Conservation (phyloP, 1,284 basidiomycete genomes). For the Trichosporon sp. region DNA sequence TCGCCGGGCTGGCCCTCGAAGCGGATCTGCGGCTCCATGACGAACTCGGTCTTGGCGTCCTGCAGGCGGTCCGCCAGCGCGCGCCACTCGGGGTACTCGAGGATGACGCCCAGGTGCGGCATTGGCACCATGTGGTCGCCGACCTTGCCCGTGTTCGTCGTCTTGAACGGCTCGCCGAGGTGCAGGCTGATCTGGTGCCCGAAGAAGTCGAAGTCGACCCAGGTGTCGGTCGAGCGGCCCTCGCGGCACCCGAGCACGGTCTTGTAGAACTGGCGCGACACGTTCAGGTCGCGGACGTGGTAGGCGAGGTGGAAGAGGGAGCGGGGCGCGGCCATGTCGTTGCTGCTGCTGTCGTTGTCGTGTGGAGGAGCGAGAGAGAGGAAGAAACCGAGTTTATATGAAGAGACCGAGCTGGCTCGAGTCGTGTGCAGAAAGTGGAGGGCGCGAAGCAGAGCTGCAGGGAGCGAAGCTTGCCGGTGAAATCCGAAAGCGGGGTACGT, state of each 20-base stretch:
- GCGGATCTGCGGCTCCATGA: constrained; percentile 22
- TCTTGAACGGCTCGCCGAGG: constrained; percentile 21
- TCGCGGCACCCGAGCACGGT: constrained; percentile 19
- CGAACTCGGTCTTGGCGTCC: constrained; percentile 17
- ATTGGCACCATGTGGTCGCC: constrained; percentile 25
- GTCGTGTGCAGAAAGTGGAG: background rate
- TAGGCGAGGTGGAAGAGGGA: constrained; percentile 23
- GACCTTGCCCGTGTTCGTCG: constrained; percentile 21
- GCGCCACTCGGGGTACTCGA: constrained; percentile 18
- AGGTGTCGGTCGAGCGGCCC: constrained; percentile 20
- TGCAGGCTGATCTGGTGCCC: constrained; percentile 23
- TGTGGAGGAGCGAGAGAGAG: background rate
- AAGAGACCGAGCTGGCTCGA: background rate
- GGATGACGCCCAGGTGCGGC: constrained; percentile 23
- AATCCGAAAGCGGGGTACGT: background rate
- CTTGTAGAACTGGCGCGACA: constrained; percentile 18
- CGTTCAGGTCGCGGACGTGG: constrained; percentile 19
- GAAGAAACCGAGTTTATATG: background rate
- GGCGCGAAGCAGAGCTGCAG: background rate
- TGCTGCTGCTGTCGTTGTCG: background rate
- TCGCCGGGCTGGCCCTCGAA: constrained; percentile 22
- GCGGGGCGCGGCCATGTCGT: constrained; percentile 6
- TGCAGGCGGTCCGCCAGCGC: constrained; percentile 14
- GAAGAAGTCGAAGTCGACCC: constrained; percentile 26
- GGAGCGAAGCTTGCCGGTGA: background rate